phyloP scores from a whole-genome alignment of 352 stramenopile species.

The Pythium folliculosum region DNA sequence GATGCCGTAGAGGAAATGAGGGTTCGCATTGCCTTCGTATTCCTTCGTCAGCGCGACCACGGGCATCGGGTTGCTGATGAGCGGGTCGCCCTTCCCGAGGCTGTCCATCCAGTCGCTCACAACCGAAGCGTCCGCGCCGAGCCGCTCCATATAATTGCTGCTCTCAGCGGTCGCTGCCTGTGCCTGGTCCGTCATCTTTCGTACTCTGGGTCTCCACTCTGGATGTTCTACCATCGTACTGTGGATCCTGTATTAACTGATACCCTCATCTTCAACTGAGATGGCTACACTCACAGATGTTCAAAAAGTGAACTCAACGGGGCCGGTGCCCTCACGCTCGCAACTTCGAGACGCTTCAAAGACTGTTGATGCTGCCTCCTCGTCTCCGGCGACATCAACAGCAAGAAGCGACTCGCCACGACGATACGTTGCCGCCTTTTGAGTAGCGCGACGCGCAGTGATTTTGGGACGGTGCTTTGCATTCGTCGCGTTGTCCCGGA shows the following conservation, averaged over 20 bases:
- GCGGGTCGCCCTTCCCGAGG: conserved; percentile 26
- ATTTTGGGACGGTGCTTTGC: background rate
- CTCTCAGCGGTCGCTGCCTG: background rate
- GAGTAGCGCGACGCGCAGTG: background rate
- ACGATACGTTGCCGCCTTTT: background rate
- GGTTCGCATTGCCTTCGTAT: conserved; percentile 73
- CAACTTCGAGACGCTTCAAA: conserved; percentile 16
- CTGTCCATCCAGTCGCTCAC: conserved; percentile 28
- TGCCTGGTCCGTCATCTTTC: conserved; percentile 8
- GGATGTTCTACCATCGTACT: background rate
- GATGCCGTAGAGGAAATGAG: conserved; percentile 75
- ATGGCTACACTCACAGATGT: conserved; percentile 18
- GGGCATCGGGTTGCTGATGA: conserved; percentile 63
- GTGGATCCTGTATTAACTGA: conserved; percentile 24
- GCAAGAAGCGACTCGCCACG: conserved; percentile 14
- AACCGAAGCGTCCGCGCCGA: conserved; percentile 3
- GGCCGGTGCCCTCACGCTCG: background rate
- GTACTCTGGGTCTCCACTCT: background rate
- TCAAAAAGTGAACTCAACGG: conserved; percentile 21
- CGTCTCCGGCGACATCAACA: conserved; percentile 12
- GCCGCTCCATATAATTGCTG: conserved; percentile 13
- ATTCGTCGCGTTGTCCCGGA: background rate
- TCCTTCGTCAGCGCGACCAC: conserved; percentile 61
- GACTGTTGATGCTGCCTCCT: conserved; percentile 4
- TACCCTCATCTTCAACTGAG: conserved; percentile 12